These are phyloP conservation scores for Fusarium beomiforme DNA, from an alignment of 2,329 filamentous ascomycete genomes.

Conservation along the genomic window DNA sequence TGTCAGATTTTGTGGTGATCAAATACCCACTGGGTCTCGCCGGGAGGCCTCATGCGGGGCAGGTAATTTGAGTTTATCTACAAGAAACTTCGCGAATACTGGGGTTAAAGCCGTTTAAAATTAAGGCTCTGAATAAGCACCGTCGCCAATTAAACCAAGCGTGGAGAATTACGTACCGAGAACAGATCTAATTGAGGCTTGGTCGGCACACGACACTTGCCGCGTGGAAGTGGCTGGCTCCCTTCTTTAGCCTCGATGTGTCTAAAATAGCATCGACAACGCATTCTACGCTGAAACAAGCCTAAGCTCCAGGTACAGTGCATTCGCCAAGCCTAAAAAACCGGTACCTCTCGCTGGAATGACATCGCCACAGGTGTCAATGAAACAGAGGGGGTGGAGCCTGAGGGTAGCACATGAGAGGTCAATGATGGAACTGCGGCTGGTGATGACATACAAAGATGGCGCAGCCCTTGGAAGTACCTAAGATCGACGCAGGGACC, in stretches of 20 bases:
- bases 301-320: not conserved
- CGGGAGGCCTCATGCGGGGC: not conserved
- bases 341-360: slow-evolving; percentile 2
- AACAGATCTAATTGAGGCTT: not conserved
- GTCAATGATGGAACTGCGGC: not conserved
- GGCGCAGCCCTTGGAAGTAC: slow-evolving; percentile 25
- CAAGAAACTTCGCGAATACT: not conserved
- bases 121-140: slow-evolving; percentile 12
- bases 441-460: slow-evolving; percentile 30
- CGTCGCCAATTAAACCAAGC: not conserved
- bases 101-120: slow-evolving; percentile 3
- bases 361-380: slow-evolving; percentile 8
- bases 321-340: not conserved
- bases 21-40: not conserved
- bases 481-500: slow-evolving; percentile 18
- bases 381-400: slow-evolving; percentile 9
- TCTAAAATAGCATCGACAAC: slow-evolving; percentile 20
- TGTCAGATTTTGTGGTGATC: not conserved
- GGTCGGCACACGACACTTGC: slow-evolving; percentile 9
- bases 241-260: not conserved
- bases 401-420: not conserved
- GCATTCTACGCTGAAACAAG: slow-evolving; percentile 1
- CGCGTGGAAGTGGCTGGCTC: slow-evolving; percentile 6
- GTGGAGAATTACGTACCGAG: not conserved
- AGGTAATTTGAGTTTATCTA: not conserved